Base-by-base conservation (phyloP, 139 green algal genomes). In the Nannochloris sp. region DNA sequence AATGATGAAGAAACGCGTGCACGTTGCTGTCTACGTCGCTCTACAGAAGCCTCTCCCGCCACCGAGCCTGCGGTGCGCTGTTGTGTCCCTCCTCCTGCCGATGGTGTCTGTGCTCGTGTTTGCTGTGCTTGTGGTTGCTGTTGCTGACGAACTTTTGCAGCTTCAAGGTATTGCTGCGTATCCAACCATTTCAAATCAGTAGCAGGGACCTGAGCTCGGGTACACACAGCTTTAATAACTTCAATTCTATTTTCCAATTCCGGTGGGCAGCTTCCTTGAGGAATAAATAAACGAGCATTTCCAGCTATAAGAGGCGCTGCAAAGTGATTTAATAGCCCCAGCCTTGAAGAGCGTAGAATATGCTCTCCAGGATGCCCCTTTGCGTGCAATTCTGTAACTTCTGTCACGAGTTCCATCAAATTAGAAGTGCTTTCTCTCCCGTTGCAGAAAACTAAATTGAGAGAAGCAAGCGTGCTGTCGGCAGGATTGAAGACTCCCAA, bases 281-380 rank as follows among this genome's bases (percentile, higher is more conserved):
- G 31, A 15, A 74, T 10, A 23, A 68, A 73, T 10, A 68, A 25
- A 4, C 58, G 44, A 3, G 23, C 24, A 36, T 56, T 24, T 6
- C 58, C 59, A 4, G 12, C 58, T n/a, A 74, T 0, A 29, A 59
- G n/a, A 4, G 57, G 44, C 3, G 67, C 58, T 23, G 59, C 45
- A 31, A 74, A 37, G n/a, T 54, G 19, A 30, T 66, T 67, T 9
- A 74, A 56, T 14, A 19, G 39, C 3, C 39, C 39, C 9, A 54
- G 46, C 30, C 61, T 39, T n/a, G 67, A 39, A 29, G 9, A n/a
- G 8, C 34, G 9, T 0, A 74, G 33, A 24, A 74, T 3, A 46
- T 74, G 59, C 13, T 74, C 67, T 4, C 67, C 67, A 61, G 67
- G 55, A 32, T 12, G 13, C 4, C 14, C 33, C 7, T 2, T n/a